phyloP scores from a whole-genome alignment of 2,329 filamentous ascomycete genomes.

The Drechslerella coelobrocha region DNA sequence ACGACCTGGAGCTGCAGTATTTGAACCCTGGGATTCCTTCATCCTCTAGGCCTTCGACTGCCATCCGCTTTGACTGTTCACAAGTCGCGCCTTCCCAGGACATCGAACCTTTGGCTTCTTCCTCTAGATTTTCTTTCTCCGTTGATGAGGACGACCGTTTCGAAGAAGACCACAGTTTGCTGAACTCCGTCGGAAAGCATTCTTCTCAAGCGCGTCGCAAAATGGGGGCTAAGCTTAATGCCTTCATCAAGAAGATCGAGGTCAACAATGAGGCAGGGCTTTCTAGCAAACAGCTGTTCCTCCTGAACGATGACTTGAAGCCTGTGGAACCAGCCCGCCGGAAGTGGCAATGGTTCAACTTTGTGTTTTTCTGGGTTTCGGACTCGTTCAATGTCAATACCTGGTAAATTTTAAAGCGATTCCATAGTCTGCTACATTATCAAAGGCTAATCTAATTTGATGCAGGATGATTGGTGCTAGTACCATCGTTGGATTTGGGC shows the following conservation, averaged over 20 bases:
- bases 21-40: slow-evolving; percentile 38
- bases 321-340: slow-evolving; percentile 77
- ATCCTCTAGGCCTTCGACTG: slow-evolving; percentile 13
- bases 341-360: slow-evolving; percentile 87
- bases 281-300: slow-evolving; percentile 79
- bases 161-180: slow-evolving; percentile 35
- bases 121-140: slow-evolving; percentile 9
- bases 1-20: slow-evolving; percentile 39
- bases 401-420: slow-evolving; percentile 61
- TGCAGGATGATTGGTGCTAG: slow-evolving; percentile 82
- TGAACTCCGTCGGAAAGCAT: slow-evolving; percentile 1
- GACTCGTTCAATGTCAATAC: slow-evolving; percentile 74
- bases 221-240: slow-evolving; percentile 36
- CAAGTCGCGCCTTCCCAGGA: background rate
- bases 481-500: slow-evolving; percentile 76
- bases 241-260: slow-evolving; percentile 65
- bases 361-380: slow-evolving; percentile 84
- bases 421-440: background rate
- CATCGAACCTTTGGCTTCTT: slow-evolving; percentile 1
- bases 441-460: slow-evolving; percentile 5
- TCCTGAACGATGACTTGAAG: slow-evolving; percentile 83
- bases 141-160: slow-evolving; percentile 35
- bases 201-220: slow-evolving; percentile 14
- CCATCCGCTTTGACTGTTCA: slow-evolving; percentile 7
- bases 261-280: slow-evolving; percentile 79